phyloP scores from a whole-genome alignment of 148 eudicot species.

The Amaranthus hypochondriacus region DNA sequence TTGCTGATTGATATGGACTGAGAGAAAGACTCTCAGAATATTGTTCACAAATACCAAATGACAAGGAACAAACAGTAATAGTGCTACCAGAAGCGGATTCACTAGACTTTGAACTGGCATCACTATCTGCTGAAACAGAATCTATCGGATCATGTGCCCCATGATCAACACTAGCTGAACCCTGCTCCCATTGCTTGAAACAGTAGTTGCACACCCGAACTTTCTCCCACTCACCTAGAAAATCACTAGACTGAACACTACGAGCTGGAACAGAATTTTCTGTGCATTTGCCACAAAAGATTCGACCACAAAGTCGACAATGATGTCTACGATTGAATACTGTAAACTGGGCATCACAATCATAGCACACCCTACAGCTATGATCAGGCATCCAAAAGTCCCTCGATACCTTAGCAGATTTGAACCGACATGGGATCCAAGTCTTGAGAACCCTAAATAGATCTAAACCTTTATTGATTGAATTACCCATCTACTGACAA shows the following conservation, averaged over 20 bases:
- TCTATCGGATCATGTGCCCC: conserved; percentile 41
- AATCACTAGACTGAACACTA: conserved; percentile 29
- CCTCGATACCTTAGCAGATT: conserved; percentile 67
- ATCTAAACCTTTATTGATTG: conserved; percentile 38
- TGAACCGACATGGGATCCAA: conserved; percentile 72
- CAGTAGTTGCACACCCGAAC: conserved; percentile 88
- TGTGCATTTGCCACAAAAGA: conserved; percentile 89
- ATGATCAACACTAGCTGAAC: conserved; percentile 40
- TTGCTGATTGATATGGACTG: conserved; percentile 58
- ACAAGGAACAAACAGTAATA: conserved; percentile 47
- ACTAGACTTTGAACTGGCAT: conserved; percentile 55
- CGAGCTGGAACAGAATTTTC: conserved; percentile 67
- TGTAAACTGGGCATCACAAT: conserved; percentile 80
- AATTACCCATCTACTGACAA: conserved; percentile 57
- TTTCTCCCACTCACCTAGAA: conserved; percentile 56
- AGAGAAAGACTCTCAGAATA: conserved; percentile 36
- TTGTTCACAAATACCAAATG: conserved; percentile 46
- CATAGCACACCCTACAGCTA: conserved; percentile 93
- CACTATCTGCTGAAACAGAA: conserved; percentile 57
- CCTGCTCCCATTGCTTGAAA: conserved; percentile 77
- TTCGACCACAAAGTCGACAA: conserved; percentile 87
- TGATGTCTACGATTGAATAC: conserved; percentile 89
- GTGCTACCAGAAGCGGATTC: conserved; percentile 58
- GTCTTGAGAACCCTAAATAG: conserved; percentile 51
- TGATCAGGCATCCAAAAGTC: conserved; percentile 99